phyloP scores from a whole-genome alignment of 495 filamentous ascomycete genomes.

The Trichoderma asperelloides region DNA sequence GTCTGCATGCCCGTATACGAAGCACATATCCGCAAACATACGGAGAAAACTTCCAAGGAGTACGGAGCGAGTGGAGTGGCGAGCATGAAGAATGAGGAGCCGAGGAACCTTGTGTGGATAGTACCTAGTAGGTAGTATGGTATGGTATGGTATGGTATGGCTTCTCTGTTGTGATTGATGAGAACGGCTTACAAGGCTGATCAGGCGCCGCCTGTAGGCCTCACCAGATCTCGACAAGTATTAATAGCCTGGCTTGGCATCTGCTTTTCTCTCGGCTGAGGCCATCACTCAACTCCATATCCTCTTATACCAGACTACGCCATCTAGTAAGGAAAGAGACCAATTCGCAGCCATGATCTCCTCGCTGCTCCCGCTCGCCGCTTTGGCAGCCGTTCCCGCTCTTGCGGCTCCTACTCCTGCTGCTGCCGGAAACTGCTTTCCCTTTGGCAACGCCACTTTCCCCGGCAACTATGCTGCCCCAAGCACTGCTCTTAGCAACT shows the following conservation, averaged over 20 bases:
- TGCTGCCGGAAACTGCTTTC: conserved; percentile 8
- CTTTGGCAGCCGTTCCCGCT: not conserved
- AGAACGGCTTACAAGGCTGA: not conserved
- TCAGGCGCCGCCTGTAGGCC: not conserved
- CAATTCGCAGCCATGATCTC: conserved; percentile 1
- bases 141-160: too few species aligned
- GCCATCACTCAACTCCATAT: not conserved
- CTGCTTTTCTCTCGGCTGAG: not conserved
- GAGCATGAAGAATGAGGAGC: not conserved
- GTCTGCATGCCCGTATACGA: not conserved
- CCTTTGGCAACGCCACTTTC: conserved; percentile 10
- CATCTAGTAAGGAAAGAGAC: not conserved
- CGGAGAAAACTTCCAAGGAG: not conserved
- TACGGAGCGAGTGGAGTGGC: not conserved
- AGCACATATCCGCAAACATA: too few species aligned
- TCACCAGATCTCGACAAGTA: not conserved
- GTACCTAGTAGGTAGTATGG: too few species aligned
- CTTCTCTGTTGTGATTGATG: too few species aligned
- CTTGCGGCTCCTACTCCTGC: not conserved
- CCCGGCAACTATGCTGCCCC: conserved; percentile 12
- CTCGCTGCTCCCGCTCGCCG: conserved; percentile 3
- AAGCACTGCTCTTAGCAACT: conserved; percentile 12
- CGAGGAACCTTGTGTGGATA: not conserved
- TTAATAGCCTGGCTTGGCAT: conserved; percentile 3
- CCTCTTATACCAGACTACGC: not conserved